Evolutionary conservation across 768 basidiomycete genomes (phyloP).

Genomic region (Mycena haematopus): DNA sequence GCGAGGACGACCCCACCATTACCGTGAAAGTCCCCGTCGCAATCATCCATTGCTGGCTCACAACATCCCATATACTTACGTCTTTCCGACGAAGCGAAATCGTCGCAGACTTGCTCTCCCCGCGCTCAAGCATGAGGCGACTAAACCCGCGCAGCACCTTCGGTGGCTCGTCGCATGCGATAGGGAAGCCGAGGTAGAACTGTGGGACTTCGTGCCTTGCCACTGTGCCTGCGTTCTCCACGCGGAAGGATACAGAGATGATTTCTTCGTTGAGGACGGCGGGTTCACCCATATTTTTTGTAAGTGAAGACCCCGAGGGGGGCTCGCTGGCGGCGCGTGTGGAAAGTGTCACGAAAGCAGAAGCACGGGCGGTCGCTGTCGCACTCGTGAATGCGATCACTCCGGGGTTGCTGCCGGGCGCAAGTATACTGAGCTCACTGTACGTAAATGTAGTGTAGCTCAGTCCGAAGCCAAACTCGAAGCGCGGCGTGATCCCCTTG

Average conservation of each 20-base stretch:
- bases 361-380: not conserved
- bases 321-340: conserved; percentile 18
- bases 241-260: conserved; percentile 40
- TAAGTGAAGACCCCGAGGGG: conserved; percentile 13
- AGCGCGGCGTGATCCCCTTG: conserved; percentile 30
- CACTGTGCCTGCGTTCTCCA: conserved; percentile 44
- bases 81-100: conserved; percentile 23
- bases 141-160: conserved; percentile 42
- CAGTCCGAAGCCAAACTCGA: conserved; percentile 45
- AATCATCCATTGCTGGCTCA: conserved; percentile 39
- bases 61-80: conserved; percentile 27
- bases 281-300: conserved; percentile 22
- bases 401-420: not conserved
- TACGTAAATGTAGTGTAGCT: conserved; percentile 53
- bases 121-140: conserved; percentile 31
- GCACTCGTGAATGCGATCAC: too few relatives aligned
- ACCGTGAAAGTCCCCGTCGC: conserved; percentile 41
- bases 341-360: not conserved
- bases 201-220: conserved; percentile 37
- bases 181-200: conserved; percentile 38
- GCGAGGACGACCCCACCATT: conserved; percentile 37
- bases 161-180: conserved; percentile 39
- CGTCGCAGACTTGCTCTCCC: conserved; percentile 17
- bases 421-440: conserved; percentile 31
- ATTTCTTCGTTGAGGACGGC: conserved; percentile 36